A percentile compares a stretch with the other conserved stretches of the same genome.
Evolutionary conservation across 257 asterid genomes (phyloP).

Genomic region (Solanum infundibuliforme): DNA sequence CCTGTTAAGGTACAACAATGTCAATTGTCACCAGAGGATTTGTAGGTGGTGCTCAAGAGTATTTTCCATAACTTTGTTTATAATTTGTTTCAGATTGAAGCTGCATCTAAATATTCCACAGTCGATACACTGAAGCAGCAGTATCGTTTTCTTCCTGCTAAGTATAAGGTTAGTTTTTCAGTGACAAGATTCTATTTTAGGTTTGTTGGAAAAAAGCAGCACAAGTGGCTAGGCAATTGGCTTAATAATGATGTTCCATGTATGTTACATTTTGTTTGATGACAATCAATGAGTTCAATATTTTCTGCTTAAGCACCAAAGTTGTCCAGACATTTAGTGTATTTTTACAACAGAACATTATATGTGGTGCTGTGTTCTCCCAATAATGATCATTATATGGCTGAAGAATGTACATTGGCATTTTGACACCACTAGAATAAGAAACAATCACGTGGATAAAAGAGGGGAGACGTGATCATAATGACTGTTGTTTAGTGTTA

Average conservation of each 20-base stretch:
- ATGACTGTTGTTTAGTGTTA: too few species aligned
- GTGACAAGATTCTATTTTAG: background rate
- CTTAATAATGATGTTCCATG: background rate
- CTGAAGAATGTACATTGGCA: background rate
- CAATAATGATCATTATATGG: background rate
- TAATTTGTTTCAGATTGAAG: constrained; percentile 59
- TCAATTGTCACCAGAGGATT: background rate
- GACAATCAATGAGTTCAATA: background rate
- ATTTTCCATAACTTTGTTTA: background rate
- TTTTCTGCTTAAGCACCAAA: background rate
- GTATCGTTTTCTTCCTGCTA: constrained; percentile 71
- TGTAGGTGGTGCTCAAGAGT: background rate
- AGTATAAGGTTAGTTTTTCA: constrained; percentile 48
- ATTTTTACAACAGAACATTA: background rate
- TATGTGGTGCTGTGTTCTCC: background rate
- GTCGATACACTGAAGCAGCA: constrained; percentile 89
- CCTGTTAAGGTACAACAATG: constrained; percentile 65
- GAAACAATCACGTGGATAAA: background rate
- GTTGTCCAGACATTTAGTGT: background rate
- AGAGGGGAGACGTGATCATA: background rate
- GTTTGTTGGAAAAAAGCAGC: background rate
- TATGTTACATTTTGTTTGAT: background rate
- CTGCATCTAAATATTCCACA: constrained; percentile 77
- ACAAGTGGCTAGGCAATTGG: background rate
- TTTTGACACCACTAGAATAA: background rate